These are phyloP conservation scores for Claviceps sorghi DNA, from an alignment of 2,329 filamentous ascomycete species.

Conservation along the genomic window DNA sequence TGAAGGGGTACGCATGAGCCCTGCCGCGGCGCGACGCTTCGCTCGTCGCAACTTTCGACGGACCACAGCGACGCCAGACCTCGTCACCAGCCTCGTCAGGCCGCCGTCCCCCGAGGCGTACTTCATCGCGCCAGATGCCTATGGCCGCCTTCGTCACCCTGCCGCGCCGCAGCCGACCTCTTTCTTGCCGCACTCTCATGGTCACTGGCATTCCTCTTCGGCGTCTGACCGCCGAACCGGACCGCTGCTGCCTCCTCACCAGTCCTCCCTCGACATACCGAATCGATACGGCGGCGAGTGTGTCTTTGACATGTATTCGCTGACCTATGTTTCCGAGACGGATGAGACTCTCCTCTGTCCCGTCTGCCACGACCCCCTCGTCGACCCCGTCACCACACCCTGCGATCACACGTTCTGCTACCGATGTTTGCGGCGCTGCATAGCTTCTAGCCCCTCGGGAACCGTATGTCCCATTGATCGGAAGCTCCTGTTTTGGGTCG, in stretches of 20 bases:
- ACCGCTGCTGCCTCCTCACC: slow-evolving; percentile 21
- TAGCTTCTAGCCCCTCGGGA: slow-evolving; percentile 24
- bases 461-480: slow-evolving; percentile 44
- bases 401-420: slow-evolving; percentile 55
- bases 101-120: slow-evolving; percentile 23
- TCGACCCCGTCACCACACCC: slow-evolving; percentile 44
- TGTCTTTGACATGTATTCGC: slow-evolving; percentile 30
- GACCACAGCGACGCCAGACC: slow-evolving; percentile 23
- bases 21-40: slow-evolving; percentile 21
- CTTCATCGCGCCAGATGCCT: slow-evolving; percentile 16
- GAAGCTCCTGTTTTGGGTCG: slow-evolving; percentile 24
- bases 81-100: slow-evolving; percentile 25
- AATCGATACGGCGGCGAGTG: slow-evolving; percentile 22
- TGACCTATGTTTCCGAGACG: slow-evolving; percentile 27
- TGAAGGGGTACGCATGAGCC: slow-evolving; percentile 20
- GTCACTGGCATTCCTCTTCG: slow-evolving; percentile 11
- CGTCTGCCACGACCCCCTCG: slow-evolving; percentile 45
- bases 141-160: slow-evolving; percentile 12
- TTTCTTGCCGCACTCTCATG: slow-evolving; percentile 5
- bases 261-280: slow-evolving; percentile 24
- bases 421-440: slow-evolving; percentile 34
- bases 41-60: slow-evolving; percentile 21
- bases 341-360: slow-evolving; percentile 37
- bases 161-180: slow-evolving; percentile 5
- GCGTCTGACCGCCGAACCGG: slow-evolving; percentile 18